A percentile compares a stretch with the other conserved stretches of the same genome.
Evolutionary conservation across 2,329 filamentous ascomycete species (phyloP).

Genomic region (Fusarium sp.): DNA sequence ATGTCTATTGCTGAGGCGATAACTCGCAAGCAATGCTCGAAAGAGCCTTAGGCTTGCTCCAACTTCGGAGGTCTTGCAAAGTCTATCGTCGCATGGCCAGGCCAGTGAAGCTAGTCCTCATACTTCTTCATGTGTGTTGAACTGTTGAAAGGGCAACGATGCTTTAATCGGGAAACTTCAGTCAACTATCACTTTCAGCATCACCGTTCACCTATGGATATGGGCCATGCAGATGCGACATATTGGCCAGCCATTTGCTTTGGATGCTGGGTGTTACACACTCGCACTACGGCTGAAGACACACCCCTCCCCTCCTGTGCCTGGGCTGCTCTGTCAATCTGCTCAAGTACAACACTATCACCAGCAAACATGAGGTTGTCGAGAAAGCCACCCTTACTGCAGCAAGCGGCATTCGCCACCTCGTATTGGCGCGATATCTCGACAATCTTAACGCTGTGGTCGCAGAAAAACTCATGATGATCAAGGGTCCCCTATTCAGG

Average conservation of each 20-base stretch:
- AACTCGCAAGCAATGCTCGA: background rate
- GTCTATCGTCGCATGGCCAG: background rate
- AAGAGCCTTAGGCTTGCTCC: background rate
- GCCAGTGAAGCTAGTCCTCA: background rate
- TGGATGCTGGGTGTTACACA: background rate
- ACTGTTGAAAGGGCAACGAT: background rate
- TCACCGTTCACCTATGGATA: background rate
- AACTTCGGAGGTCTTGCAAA: background rate
- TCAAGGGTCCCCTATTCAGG: constrained; percentile 27
- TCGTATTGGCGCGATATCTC: constrained; percentile 13
- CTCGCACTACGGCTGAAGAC: background rate
- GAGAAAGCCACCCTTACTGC: background rate
- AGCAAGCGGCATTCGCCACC: constrained; percentile 3
- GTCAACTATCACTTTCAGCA: background rate
- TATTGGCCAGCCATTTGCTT: background rate
- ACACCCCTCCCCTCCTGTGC: constrained; percentile 16
- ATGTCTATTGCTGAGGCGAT: background rate
- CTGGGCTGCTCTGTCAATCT: constrained; percentile 2
- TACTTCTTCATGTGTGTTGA: background rate
- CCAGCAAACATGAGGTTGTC: constrained; percentile 5
- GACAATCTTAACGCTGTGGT: background rate
- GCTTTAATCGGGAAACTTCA: background rate
- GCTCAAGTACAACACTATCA: constrained; percentile 7
- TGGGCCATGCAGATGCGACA: background rate
- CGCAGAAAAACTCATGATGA: constrained; percentile 1